Conservation (phyloP, 2,329 filamentous ascomycete genomes). For the Pseudogymnoascus sp. region DNA sequence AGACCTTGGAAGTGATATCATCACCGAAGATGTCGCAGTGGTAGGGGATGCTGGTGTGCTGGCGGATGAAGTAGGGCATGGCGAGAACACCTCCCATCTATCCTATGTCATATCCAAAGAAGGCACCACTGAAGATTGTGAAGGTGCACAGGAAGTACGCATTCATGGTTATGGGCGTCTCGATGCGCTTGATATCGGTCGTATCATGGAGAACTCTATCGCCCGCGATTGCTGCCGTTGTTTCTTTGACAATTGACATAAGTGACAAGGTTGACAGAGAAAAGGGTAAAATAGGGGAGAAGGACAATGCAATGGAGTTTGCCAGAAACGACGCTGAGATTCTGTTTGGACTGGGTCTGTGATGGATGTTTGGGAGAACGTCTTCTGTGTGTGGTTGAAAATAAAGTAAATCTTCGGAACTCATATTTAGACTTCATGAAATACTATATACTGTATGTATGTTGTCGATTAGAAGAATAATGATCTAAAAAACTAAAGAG, state of each 20-base stretch:
- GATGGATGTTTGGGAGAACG: not conserved
- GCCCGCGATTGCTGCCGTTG: slow-evolving; percentile 25
- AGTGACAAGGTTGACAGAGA: not conserved
- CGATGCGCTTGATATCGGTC: slow-evolving; percentile 48
- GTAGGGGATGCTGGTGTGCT: not conserved
- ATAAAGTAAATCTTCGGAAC: not conserved
- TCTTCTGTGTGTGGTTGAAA: not conserved
- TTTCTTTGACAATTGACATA: not conserved
- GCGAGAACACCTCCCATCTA: slow-evolving; percentile 55
- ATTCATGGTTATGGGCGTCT: slow-evolving; percentile 49
- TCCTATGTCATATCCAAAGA: slow-evolving; percentile 60
- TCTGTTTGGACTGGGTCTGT: not conserved
- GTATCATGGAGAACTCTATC: slow-evolving; percentile 13
- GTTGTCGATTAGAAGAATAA: not conserved
- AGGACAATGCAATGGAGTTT: not conserved
- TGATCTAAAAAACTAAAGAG: not conserved
- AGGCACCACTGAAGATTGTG: slow-evolving; percentile 52
- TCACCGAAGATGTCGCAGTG: not conserved
- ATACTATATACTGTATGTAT: not conserved
- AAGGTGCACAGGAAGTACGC: slow-evolving; percentile 61
- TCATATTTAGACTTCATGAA: not conserved
- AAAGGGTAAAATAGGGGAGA: not conserved
- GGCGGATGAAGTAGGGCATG: slow-evolving; percentile 41
- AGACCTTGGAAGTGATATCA: not conserved
- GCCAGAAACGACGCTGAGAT: not conserved